Conservation (phyloP, 257 asterid species). For the Solanum bulbocastanum region DNA sequence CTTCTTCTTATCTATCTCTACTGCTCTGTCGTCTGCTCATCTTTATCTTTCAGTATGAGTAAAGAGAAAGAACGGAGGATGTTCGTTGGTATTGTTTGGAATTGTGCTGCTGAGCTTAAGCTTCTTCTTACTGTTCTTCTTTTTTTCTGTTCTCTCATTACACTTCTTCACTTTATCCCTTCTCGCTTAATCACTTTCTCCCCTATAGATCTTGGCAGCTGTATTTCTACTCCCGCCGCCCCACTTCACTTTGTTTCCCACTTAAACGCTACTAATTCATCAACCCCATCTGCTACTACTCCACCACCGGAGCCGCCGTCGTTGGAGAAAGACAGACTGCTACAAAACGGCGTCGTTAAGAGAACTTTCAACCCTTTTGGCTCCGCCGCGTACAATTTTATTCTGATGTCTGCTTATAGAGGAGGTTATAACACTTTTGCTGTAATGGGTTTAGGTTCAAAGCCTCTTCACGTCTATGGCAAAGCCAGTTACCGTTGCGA, state of each 20-base stretch:
- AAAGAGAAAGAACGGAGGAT: slow-evolving; percentile 14
- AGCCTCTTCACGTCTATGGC: slow-evolving; percentile 37
- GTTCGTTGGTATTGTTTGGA: slow-evolving; percentile 34
- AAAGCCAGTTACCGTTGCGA: slow-evolving; percentile 31
- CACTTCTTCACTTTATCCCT: slow-evolving; percentile 31
- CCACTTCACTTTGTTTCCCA: neutral
- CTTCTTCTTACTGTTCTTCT: slow-evolving; percentile 28
- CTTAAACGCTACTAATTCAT: neutral
- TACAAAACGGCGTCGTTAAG: slow-evolving; percentile 19
- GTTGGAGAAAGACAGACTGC: neutral
- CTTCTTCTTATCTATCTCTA: neutral
- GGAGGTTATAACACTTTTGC: slow-evolving; percentile 43
- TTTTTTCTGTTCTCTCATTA: slow-evolving; percentile 29
- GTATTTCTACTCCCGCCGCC: slow-evolving; percentile 13
- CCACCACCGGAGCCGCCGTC: neutral
- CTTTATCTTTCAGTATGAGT: neutral
- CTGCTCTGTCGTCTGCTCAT: neutral
- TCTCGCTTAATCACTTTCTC: slow-evolving; percentile 19
- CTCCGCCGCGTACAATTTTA: slow-evolving; percentile 33
- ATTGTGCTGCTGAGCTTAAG: slow-evolving; percentile 37
- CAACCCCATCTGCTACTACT: neutral
- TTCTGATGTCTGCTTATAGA: slow-evolving; percentile 45
- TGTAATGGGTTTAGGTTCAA: slow-evolving; percentile 33
- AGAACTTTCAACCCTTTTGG: slow-evolving; percentile 38
- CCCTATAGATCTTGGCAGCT: slow-evolving; percentile 26